A percentile compares a stretch with the other conserved stretches of the same genome.
phyloP scores from a whole-genome alignment of 345 rosid genomes.

The Cochlearia excelsa region DNA sequence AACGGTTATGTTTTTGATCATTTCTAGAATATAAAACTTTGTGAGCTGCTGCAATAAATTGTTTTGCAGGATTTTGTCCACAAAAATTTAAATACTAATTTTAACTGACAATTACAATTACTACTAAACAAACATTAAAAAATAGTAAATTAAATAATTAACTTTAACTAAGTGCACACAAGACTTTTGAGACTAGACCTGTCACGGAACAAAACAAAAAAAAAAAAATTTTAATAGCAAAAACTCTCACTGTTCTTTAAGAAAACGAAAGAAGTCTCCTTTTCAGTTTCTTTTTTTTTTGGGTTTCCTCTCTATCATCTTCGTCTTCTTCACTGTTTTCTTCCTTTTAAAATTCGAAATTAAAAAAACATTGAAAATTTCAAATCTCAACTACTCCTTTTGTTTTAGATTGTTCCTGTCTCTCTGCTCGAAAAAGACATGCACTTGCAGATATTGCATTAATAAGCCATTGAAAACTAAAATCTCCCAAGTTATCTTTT shows the following conservation, averaged over 20 bases:
- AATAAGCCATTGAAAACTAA: background rate
- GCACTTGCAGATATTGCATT: slow-evolving; percentile 13
- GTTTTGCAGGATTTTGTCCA: slow-evolving; percentile 28
- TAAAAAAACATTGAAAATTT: slow-evolving; percentile 21
- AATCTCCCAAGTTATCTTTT: slow-evolving; percentile 16
- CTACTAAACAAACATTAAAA: background rate
- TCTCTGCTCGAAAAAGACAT: slow-evolving; percentile 35
- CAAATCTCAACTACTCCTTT: slow-evolving; percentile 25
- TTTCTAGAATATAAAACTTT: slow-evolving; percentile 11
- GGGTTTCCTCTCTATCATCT: background rate
- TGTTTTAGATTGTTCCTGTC: slow-evolving; percentile 39
- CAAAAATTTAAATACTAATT: background rate
- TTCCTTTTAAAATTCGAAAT: slow-evolving; percentile 12
- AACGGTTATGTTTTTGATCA: slow-evolving; percentile 2
- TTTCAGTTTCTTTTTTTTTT: slow-evolving; percentile 12
- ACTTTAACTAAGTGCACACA: background rate
- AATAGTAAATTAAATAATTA: slow-evolving; percentile 2
- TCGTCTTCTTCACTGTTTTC: slow-evolving; percentile 15
- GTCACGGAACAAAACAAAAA: background rate
- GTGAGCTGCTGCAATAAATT: slow-evolving; percentile 34
- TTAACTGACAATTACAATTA: slow-evolving; percentile 16
- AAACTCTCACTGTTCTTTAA: slow-evolving; percentile 32
- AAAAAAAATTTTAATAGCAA: slow-evolving; percentile 43
- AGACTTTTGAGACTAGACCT: slow-evolving; percentile 25
- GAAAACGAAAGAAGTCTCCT: slow-evolving; percentile 45